These are phyloP conservation scores for Angophora floribunda DNA, from an alignment of 345 rosid species.

Conservation along the genomic window DNA sequence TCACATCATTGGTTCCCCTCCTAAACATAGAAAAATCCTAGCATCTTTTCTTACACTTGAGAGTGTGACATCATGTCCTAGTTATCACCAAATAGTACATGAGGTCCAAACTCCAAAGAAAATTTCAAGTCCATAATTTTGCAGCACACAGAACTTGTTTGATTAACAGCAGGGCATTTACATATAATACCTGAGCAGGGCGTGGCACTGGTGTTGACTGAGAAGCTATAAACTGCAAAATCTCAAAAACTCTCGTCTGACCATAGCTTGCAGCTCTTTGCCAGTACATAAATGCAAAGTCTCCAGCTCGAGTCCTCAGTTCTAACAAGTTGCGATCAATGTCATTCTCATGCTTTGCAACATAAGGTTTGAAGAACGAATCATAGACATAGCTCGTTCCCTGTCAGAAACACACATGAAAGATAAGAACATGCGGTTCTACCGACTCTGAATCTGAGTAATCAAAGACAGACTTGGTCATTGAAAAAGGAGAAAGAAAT, in stretches of 20 bases:
- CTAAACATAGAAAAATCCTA: background rate
- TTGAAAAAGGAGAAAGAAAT: background rate
- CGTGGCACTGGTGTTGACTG: constrained; percentile 43
- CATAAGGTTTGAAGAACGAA: constrained; percentile 51
- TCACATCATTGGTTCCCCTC: background rate
- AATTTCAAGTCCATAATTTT: background rate
- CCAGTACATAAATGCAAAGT: constrained; percentile 41
- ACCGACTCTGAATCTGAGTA: background rate
- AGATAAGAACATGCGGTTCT: background rate
- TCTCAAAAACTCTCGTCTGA: constrained; percentile 38
- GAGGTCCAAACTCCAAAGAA: background rate
- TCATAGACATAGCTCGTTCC: constrained; percentile 63
- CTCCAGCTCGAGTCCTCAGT: constrained; percentile 45
- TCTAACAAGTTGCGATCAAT: constrained; percentile 53
- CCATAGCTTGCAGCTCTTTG: constrained; percentile 45
- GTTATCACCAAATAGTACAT: background rate
- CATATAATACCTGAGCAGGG: constrained; percentile 25
- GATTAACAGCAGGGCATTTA: background rate
- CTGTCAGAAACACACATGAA: constrained; percentile 9
- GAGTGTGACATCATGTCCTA: background rate
- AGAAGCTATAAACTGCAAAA: constrained; percentile 38
- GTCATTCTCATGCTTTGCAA: constrained; percentile 53
- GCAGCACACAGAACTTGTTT: background rate
- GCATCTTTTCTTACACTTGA: background rate
- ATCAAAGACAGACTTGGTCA: background rate